Conservation (phyloP, 306 rosid genomes). For the Vigna mungo region DNA sequence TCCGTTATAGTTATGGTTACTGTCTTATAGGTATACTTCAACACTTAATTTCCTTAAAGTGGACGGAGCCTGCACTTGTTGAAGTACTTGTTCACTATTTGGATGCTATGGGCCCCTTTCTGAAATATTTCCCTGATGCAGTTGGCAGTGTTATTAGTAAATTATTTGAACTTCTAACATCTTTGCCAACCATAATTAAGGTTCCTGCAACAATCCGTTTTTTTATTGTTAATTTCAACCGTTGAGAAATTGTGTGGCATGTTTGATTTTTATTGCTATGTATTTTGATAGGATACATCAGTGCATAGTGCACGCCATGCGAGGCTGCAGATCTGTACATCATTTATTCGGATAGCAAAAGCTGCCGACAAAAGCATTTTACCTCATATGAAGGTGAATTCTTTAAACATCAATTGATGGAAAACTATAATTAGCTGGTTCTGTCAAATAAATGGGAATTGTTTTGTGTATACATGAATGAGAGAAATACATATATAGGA, state of each 20-base stretch:
- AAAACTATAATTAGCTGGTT: constrained; percentile 19
- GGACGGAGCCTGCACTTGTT: constrained; percentile 91
- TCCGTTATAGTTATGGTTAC: constrained; percentile 34
- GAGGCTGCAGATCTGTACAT: constrained; percentile 90
- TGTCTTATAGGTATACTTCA: constrained; percentile 79
- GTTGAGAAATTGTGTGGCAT: constrained; percentile 32
- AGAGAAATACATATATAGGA: not conserved
- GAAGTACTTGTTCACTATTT: constrained; percentile 89
- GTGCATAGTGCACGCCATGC: constrained; percentile 83
- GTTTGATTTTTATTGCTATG: constrained; percentile 36
- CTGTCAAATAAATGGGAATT: constrained; percentile 26
- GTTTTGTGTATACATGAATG: constrained; percentile 8
- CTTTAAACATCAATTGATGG: constrained; percentile 28
- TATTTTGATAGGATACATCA: constrained; percentile 73
- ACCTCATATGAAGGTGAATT: constrained; percentile 96
- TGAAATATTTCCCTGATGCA: constrained; percentile 90
- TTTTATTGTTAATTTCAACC: constrained; percentile 34
- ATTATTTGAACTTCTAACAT: constrained; percentile 88
- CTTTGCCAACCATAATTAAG: constrained; percentile 78
- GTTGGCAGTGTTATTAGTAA: constrained; percentile 89
- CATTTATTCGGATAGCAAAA: constrained; percentile 95
- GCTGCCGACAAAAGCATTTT: constrained; percentile 88
- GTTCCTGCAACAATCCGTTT: constrained; percentile 50
- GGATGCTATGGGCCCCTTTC: constrained; percentile 88
- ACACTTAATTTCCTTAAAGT: constrained; percentile 81